Evolutionary conservation across 208 protist species (phyloP), one percentile per base, ranked within the genome.

Genomic region (Acanthamoeba castellanii): DNA sequence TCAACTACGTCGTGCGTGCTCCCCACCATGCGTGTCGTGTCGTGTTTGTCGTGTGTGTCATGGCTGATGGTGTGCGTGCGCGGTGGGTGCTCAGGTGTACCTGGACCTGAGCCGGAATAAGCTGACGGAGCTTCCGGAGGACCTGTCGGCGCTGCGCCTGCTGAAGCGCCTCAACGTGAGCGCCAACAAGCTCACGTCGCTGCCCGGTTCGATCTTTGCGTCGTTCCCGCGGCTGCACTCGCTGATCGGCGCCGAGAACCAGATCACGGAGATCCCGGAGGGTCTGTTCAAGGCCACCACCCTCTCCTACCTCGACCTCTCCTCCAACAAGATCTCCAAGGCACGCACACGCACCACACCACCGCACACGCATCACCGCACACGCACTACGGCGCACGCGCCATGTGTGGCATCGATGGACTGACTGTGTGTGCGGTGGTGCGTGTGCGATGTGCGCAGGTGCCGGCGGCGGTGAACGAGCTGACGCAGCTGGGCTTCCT

Each of bases 261-360:
- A 87, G 50, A 47, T 87, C 78, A 37, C 37, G 18, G 78, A 50
- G 50, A 61, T 87, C 27, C 78, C 78, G 47, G 78, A 50, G 37
- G 37, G 47, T 47, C 78, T 87, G 42, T 87, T 87, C 50, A 59
- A 87, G 50, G 78, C 78, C 78, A 87, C 47, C 27, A 87, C 78
- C 9, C 34, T 87, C 22, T 61, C 78, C 47, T 87, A 87, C 47
- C 78, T 87, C 50, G 78, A 87, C 50, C 47, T 87, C 27, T 87
- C 78, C 50, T 61, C 37, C 27, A 87, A 87, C 50, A 59, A 50
- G 37, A 50, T 87, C 37, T 47, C 78, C 37, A 87, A 50, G 78
- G 78, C 50, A 64, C 57, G 20, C 52, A 57, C 37, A 37, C 37
- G n/a, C 37, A 37, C 37, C 37, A 3, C 37, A 47, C 30, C 37